Conservation (phyloP, 2,329 filamentous ascomycete genomes). For the Epichloe uncinata region DNA sequence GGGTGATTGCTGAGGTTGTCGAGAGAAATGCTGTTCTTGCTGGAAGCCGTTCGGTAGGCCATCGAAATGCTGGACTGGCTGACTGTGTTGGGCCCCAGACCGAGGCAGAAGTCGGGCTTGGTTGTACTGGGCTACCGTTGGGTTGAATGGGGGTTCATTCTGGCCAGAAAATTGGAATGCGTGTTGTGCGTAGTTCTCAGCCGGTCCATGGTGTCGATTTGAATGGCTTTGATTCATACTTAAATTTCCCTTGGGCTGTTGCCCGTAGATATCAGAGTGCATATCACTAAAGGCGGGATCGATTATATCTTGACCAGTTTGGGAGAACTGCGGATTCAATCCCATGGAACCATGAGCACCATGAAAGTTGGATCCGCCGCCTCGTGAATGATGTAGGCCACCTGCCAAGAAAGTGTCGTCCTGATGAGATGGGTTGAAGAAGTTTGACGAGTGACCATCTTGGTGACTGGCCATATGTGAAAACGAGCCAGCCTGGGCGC, state of each 20-base stretch:
- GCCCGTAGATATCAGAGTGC: conserved; percentile 24
- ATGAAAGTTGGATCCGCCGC: conserved; percentile 18
- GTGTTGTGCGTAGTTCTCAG: conserved; percentile 20
- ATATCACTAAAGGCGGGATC: conserved; percentile 24
- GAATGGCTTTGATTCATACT: conserved; percentile 18
- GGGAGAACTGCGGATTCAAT: conserved; percentile 22
- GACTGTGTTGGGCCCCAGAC: conserved; percentile 18
- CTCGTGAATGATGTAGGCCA: conserved; percentile 16
- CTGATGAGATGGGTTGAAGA: conserved; percentile 21
- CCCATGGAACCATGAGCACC: conserved; percentile 17
- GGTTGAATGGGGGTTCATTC: conserved; percentile 19
- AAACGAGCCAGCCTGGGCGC: conserved; percentile 19
- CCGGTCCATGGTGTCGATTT: conserved; percentile 11
- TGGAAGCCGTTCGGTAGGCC: conserved; percentile 14
- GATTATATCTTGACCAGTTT: conserved; percentile 21
- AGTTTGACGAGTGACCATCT: conserved; percentile 19
- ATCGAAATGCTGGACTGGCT: conserved; percentile 22
- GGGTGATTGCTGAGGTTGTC: conserved; percentile 18
- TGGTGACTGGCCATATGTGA: conserved; percentile 17
- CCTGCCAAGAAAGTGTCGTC: conserved; percentile 20
- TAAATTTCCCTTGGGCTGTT: conserved; percentile 18
- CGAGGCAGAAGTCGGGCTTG: conserved; percentile 22
- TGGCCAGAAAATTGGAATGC: conserved; percentile 21
- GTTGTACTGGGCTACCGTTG: conserved; percentile 19
- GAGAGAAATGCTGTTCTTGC: conserved; percentile 14